phyloP scores from a whole-genome alignment of 768 basidiomycete species.

The Lactarius deliciosus region DNA sequence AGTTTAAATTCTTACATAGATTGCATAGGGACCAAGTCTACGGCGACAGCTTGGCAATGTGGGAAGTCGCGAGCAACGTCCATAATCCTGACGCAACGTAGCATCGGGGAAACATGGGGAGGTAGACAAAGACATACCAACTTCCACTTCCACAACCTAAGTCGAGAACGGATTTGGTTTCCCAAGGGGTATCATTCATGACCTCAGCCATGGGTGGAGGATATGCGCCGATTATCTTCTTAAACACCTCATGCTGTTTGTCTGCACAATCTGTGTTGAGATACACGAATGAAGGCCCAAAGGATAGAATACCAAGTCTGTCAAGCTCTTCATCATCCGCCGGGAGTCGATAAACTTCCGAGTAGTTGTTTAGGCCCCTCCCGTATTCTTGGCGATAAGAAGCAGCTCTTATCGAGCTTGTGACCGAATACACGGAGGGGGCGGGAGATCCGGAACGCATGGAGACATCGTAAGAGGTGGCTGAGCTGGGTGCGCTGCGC shows the following conservation, averaged over 20 bases:
- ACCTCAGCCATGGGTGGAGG: conserved; percentile 56
- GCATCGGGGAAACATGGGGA: conserved; percentile 12
- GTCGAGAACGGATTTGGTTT: conserved; percentile 65
- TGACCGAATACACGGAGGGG: conserved; percentile 69
- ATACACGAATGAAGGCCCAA: neutral
- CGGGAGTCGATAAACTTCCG: conserved; percentile 74
- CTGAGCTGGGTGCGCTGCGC: conserved; percentile 46
- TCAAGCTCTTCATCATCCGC: conserved; percentile 77
- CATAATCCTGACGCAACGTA: conserved; percentile 56
- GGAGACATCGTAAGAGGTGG: conserved; percentile 57
- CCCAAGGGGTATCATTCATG: conserved; percentile 58
- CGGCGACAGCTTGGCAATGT: conserved; percentile 63
- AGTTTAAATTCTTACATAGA: conserved; percentile 48
- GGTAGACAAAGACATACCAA: conserved; percentile 44
- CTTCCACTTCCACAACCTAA: conserved; percentile 78
- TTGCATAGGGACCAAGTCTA: conserved; percentile 82
- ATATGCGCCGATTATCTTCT: conserved; percentile 65
- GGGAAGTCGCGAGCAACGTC: conserved; percentile 74
- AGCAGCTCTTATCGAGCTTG: conserved; percentile 57
- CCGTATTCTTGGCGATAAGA: conserved; percentile 68
- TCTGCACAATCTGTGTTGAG: conserved; percentile 43
- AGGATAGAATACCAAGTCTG: conserved; percentile 51
- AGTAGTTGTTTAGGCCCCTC: conserved; percentile 70
- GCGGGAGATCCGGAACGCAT: conserved; percentile 65
- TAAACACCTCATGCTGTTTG: conserved; percentile 66